Evolutionary conservation across 768 basidiomycete species (phyloP), one percentile per base, ranked within the genome.

Genomic region (Lyophyllum atratum): DNA sequence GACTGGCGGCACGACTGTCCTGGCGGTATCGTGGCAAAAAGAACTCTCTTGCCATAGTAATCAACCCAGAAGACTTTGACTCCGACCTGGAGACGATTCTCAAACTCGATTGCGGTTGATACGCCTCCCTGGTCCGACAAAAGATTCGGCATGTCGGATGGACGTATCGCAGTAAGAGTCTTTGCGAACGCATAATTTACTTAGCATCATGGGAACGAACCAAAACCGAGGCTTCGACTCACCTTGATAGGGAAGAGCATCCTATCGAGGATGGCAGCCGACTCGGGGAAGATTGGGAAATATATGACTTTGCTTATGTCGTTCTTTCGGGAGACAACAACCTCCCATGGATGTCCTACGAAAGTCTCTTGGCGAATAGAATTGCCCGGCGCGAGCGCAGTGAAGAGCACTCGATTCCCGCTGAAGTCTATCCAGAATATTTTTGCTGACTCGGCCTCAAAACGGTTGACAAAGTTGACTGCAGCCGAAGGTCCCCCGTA

Each of bases 271-370:
- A 49, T 17, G 25, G 47, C 54, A 4, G 47, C 9, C 10, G 49
- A 43, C 12, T 50, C 52, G 3, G 26, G 3, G 15, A 33, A 21
- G 26, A 7, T 15, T n/a, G 60, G 34, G 33, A 33, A 54, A 21
- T 49, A 61, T n/a, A 55, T 55, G 45, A 26, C 44, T 19, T 14
- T 39, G 39, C 52, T 1, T 0, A 42, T 58, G 14, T 44, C 43
- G 14, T 17, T 45, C n/a, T 40, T 33, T 15, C 15, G 19, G 3
- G 31, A 47, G 34, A 58, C 17, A 3, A 25, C 8, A 7, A 58
- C 60, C 33, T 55, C 56, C 60, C 56, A 61, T n/a, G 54, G 53
- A 15, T 58, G 52, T 25, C 42, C 44, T 26, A 58, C 46, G 25
- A 48, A 31, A 1, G 60, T 52, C 29, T 17, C 24, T 17, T 15